phyloP scores from a whole-genome alignment of 2,329 filamentous ascomycete species.

The Tolypocladium tundrense region DNA sequence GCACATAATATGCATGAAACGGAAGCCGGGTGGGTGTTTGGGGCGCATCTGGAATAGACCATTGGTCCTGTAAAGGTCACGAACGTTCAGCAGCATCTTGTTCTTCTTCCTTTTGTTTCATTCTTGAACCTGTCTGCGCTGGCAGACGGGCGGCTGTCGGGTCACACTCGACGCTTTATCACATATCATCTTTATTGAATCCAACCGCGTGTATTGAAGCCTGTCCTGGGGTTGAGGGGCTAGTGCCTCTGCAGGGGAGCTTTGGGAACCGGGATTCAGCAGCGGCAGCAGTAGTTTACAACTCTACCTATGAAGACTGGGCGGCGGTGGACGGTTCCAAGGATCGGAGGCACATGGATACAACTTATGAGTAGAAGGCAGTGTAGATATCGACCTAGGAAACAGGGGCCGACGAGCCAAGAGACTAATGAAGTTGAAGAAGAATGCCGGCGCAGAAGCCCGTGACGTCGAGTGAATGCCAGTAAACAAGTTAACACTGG shows the following conservation, averaged over 20 bases:
- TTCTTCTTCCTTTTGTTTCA: neutral
- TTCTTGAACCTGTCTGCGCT: constrained; percentile 1
- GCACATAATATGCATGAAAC: constrained; percentile 3
- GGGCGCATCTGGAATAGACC: constrained; percentile 9
- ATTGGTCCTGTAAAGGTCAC: constrained; percentile 1
- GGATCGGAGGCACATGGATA: neutral
- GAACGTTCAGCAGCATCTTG: neutral
- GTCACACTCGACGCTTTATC: neutral
- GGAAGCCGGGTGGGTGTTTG: constrained; percentile 8
- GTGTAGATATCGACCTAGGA: neutral
- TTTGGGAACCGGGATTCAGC: neutral
- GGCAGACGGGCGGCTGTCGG: neutral
- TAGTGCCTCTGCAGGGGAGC: neutral
- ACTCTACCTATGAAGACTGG: neutral
- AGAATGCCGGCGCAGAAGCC: neutral
- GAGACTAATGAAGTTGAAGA: neutral
- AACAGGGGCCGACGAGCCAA: neutral
- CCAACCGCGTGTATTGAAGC: neutral
- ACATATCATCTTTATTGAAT: neutral
- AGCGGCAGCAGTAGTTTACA: neutral
- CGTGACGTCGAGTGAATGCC: neutral
- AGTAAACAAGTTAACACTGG: neutral
- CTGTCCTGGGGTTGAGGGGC: too few species aligned
- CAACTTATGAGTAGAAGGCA: neutral
- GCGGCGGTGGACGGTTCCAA: neutral